Evolutionary conservation across 305 asterid genomes (phyloP).

Genomic region (Solanum hybrid): DNA sequence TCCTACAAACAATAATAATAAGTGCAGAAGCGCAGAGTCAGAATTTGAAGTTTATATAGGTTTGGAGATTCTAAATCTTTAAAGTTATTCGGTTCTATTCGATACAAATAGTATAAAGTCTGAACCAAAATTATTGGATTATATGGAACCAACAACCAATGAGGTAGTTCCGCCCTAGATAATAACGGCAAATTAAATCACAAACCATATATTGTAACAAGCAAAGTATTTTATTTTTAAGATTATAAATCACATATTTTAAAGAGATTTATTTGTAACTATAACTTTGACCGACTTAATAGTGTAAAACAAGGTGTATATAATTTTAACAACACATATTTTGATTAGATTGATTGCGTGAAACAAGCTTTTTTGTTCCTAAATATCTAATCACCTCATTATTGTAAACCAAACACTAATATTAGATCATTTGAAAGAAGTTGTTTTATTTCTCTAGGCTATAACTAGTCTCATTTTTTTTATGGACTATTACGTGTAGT

Average conservation of each 20-base stretch:
- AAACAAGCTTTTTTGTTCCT: background rate
- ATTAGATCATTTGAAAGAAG: background rate
- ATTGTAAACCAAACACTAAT: background rate
- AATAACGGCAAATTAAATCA: background rate
- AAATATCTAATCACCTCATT: background rate
- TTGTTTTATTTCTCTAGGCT: background rate
- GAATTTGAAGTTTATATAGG: background rate
- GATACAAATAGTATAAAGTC: background rate
- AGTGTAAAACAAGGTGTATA: background rate
- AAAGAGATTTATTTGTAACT: background rate
- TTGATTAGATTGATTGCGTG: background rate
- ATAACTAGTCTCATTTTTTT: background rate
- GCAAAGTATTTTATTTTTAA: background rate
- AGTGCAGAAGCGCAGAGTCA: background rate
- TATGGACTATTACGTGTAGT: background rate
- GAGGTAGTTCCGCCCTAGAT: background rate
- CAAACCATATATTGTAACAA: background rate
- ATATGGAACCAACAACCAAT: background rate
- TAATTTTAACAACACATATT: background rate
- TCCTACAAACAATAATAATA: conserved; percentile 26
- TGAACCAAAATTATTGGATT: background rate
- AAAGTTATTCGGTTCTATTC: background rate
- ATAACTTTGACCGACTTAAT: background rate
- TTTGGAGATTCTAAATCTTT: background rate
- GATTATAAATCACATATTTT: background rate